These are phyloP conservation scores for Hypoxylon sp. DNA, from an alignment of 2,329 filamentous ascomycete genomes.

Conservation along the genomic window DNA sequence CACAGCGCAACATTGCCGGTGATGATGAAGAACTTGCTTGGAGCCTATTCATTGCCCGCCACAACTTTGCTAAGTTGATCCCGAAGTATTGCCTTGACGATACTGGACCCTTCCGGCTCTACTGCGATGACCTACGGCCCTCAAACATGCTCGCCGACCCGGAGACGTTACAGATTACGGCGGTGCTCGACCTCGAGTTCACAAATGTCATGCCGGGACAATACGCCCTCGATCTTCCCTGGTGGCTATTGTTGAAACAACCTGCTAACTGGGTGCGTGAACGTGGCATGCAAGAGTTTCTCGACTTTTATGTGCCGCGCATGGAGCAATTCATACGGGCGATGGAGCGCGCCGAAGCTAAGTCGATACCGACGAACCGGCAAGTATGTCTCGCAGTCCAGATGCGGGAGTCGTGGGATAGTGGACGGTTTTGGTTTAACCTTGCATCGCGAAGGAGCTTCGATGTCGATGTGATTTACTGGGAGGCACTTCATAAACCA, in stretches of 20 bases:
- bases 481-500: conserved; percentile 6
- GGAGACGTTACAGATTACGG: conserved; percentile 52
- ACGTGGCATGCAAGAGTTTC: conserved; percentile 4
- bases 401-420: conserved; percentile 32
- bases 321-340: conserved; percentile 31
- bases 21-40: background rate
- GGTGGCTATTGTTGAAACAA: conserved; percentile 52
- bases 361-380: background rate
- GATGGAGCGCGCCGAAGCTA: conserved; percentile 24
- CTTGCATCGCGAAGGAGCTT: conserved; percentile 20
- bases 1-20: background rate
- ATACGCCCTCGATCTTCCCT: conserved; percentile 54
- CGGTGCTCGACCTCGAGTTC: conserved; percentile 56
- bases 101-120: conserved; percentile 7
- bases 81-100: background rate
- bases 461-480: conserved; percentile 25
- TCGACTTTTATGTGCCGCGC: conserved; percentile 20
- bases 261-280: conserved; percentile 5
- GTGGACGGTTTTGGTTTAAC: conserved; percentile 31
- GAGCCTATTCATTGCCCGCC: background rate
- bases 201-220: conserved; percentile 56
- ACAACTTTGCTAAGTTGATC: background rate
- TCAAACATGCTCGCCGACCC: conserved; percentile 56
- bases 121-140: conserved; percentile 3
- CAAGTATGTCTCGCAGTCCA: conserved; percentile 18